These are phyloP conservation scores for Psilocybe subaeruginosa DNA, from an alignment of 768 basidiomycete species.

Conservation along the genomic window DNA sequence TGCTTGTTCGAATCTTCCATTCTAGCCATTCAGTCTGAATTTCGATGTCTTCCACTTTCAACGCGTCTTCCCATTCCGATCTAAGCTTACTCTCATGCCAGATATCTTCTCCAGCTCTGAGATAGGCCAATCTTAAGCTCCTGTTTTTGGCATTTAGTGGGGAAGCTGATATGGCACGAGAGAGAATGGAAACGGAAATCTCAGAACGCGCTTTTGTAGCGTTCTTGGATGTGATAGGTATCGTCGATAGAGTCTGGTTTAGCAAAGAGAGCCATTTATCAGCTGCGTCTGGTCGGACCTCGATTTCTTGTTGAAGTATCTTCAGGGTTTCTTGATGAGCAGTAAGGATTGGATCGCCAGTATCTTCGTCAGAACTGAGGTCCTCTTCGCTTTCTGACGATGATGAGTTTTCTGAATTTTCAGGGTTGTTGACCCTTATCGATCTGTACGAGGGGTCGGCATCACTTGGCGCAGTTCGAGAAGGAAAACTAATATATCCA, in stretches of 20 bases:
- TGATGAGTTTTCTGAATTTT: conserved; percentile 37
- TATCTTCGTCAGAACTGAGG: conserved; percentile 41
- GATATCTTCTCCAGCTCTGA: conserved; percentile 73
- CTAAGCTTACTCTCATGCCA: conserved; percentile 60
- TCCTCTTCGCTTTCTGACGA: conserved; percentile 32
- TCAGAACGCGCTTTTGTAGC: conserved; percentile 70
- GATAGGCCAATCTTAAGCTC: conserved; percentile 59
- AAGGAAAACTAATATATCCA: conserved; percentile 64
- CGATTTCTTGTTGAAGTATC: conserved; percentile 57
- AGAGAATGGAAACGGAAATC: conserved; percentile 67
- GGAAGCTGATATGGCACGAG: conserved; percentile 63
- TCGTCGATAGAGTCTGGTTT: conserved; percentile 60
- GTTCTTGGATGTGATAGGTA: conserved; percentile 70
- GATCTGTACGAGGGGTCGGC: conserved; percentile 53
- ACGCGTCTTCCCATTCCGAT: conserved; percentile 65
- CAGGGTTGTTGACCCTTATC: conserved; percentile 35
- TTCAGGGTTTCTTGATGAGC: conserved; percentile 65
- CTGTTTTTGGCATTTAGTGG: conserved; percentile 52
- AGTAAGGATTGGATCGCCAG: conserved; percentile 37
- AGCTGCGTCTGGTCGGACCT: conserved; percentile 52
- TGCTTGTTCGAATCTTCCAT: conserved; percentile 61
- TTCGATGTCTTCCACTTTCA: conserved; percentile 53
- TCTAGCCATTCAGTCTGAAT: conserved; percentile 84
- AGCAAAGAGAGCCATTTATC: conserved; percentile 67
- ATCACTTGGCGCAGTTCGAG: conserved; percentile 31